Conservation (phyloP, 2,329 filamentous ascomycete species). For the Colletotrichum navitas region DNA sequence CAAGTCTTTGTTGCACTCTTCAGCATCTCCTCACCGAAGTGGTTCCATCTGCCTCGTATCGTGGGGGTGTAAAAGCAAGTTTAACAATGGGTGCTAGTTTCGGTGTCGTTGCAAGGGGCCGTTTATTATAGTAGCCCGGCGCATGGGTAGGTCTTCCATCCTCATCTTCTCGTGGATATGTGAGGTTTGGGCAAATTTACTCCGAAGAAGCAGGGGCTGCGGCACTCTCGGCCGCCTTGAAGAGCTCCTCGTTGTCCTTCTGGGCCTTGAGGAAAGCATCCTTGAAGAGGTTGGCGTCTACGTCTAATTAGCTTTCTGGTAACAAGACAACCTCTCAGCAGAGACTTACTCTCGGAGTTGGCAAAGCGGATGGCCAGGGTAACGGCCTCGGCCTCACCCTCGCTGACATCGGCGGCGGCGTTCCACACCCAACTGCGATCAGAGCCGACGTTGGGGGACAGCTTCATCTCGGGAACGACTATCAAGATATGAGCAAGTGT, state of each 20-base stretch:
- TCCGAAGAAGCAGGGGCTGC: constrained; percentile 45
- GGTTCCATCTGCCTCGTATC: constrained; percentile 32
- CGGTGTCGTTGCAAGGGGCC: constrained; percentile 29
- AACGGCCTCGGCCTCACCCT: constrained; percentile 95
- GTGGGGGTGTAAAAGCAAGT: constrained; percentile 33
- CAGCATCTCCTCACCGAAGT: constrained; percentile 31
- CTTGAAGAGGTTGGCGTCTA: constrained; percentile 97
- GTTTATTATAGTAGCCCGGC: constrained; percentile 3
- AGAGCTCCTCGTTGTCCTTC: constrained; percentile 92
- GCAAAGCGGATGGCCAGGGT: constrained; percentile 97
- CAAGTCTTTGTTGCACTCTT: constrained; percentile 40
- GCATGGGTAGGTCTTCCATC: constrained; percentile 17
- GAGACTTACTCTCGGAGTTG: constrained; percentile 90
- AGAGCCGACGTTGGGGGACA: constrained; percentile 96
- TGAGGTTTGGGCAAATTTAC: constrained; percentile 23
- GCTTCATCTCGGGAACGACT: constrained; percentile 99
- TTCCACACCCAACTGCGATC: constrained; percentile 99
- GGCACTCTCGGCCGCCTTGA: constrained; percentile 63
- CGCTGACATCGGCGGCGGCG: constrained; percentile 95
- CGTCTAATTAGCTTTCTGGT: constrained; percentile 46
- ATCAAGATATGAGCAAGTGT: constrained; percentile 38
- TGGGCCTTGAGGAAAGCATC: constrained; percentile 97
- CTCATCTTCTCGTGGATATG: constrained; percentile 11
- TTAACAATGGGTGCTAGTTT: constrained; percentile 35
- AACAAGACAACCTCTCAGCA: not conserved